phyloP scores from a whole-genome alignment of 257 asterid species.

The Solanum etuberosum region DNA sequence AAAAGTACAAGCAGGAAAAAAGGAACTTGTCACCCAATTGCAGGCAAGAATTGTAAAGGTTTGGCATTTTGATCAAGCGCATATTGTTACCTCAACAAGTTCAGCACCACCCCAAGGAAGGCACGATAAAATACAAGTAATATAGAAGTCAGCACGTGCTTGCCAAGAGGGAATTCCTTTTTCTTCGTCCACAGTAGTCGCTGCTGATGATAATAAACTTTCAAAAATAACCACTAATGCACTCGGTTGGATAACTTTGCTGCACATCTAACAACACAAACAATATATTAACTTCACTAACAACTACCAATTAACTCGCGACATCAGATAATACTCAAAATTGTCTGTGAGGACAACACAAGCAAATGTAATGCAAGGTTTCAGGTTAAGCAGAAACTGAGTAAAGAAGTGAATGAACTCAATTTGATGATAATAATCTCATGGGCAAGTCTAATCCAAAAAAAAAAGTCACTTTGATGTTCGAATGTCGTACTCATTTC shows the following conservation, averaged over 20 bases:
- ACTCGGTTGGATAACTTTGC: conserved; percentile 93
- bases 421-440: neutral
- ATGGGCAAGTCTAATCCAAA: neutral
- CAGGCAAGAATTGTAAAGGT: neutral
- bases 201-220: conserved; percentile 84
- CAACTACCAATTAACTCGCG: neutral
- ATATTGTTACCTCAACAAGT: conserved; percentile 63
- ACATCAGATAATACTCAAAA: neutral
- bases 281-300: neutral
- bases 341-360: neutral
- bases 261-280: conserved; percentile 63
- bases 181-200: conserved; percentile 93
- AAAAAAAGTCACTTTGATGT: neutral
- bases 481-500: neutral
- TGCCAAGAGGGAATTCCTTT: conserved; percentile 98
- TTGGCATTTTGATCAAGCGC: neutral
- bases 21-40: neutral
- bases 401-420: neutral
- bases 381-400: neutral
- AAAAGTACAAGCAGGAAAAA: neutral
- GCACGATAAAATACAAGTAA: conserved; percentile 73
- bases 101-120: conserved; percentile 99
- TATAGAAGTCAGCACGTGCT: conserved; percentile 95
- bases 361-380: neutral
- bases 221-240: conserved; percentile 75